A percentile compares a stretch with the other conserved stretches of the same genome.
Evolutionary conservation across 352 stramenopile genomes (phyloP).

Genomic region (Pythium rhizo-oryzae): DNA sequence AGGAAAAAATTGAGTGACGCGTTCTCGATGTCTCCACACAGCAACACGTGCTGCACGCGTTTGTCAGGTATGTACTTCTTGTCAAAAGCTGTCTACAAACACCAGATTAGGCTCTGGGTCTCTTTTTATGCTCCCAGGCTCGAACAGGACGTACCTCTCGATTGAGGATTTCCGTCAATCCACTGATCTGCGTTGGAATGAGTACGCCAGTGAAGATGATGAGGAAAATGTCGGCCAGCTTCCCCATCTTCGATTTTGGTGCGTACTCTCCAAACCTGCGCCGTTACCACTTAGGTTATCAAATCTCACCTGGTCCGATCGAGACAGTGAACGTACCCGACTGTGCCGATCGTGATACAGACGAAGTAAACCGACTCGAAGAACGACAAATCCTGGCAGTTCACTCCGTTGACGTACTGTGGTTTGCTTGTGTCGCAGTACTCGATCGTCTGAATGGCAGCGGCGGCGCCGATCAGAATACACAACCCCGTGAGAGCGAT

Average conservation of each 20-base stretch:
- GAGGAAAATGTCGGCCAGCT: constrained; percentile 66
- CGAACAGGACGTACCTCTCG: constrained; percentile 46
- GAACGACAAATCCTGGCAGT: constrained; percentile 74
- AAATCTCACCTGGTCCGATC: neutral
- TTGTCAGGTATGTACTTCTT: constrained; percentile 74
- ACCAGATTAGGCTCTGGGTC: neutral
- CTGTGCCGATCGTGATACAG: constrained; percentile 83
- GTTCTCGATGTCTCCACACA: constrained; percentile 82
- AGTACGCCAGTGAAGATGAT: constrained; percentile 74
- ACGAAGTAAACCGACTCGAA: constrained; percentile 84
- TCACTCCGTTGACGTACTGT: constrained; percentile 20
- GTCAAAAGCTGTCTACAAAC: constrained; percentile 67
- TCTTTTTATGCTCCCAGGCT: neutral
- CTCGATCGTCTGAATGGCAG: constrained; percentile 71
- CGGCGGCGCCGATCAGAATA: constrained; percentile 66
- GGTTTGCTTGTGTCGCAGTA: constrained; percentile 43
- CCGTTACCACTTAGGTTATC: constrained; percentile 1
- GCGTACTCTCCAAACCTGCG: constrained; percentile 73
- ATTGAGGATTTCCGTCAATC: constrained; percentile 69
- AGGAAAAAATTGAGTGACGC: constrained; percentile 78
- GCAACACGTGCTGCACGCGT: constrained; percentile 67
- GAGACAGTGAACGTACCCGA: constrained; percentile 48
- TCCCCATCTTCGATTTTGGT: constrained; percentile 62
- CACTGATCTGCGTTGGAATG: constrained; percentile 71
- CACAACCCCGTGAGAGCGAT: constrained; percentile 57